Conservation (phyloP, 169 alveolate species). For the Neospora caninum region DNA sequence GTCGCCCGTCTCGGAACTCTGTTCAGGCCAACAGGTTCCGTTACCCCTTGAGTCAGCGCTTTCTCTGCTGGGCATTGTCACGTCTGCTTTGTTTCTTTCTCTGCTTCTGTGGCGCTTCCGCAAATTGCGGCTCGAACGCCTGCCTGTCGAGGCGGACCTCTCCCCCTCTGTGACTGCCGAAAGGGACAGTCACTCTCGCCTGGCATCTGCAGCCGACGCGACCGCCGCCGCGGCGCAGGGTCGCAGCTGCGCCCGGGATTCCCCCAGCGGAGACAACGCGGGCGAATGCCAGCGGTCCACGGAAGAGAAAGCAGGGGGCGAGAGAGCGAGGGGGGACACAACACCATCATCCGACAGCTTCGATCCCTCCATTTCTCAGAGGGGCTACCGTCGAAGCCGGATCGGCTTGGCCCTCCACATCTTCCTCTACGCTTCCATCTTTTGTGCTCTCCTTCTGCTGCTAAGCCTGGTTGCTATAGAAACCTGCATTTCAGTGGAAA, state of each 20-base stretch:
- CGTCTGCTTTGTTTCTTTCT: background rate
- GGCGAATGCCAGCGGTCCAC: background rate
- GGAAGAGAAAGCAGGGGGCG: background rate
- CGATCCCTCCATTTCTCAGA: background rate
- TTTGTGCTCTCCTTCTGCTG: background rate
- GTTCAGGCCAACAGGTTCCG: constrained; percentile 8
- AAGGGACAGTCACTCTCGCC: background rate
- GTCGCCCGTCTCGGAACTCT: background rate
- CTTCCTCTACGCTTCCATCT: background rate
- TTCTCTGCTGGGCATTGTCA: background rate
- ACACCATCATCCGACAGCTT: no score
- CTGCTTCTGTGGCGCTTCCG: background rate
- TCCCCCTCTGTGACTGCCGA: background rate
- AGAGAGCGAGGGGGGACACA: background rate
- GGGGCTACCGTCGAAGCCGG: background rate
- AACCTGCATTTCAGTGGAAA: constrained; percentile 1
- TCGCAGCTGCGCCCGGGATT: background rate
- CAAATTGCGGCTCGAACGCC: background rate
- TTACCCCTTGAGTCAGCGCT: background rate
- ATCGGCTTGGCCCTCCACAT: constrained; percentile 5
- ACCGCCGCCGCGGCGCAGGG: background rate
- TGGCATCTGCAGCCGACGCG: background rate
- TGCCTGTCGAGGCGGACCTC: background rate
- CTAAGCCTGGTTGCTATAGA: background rate
- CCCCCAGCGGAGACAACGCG: background rate